Evolutionary conservation across 495 filamentous ascomycete genomes (phyloP).

Genomic region (Penicillium steckii): DNA sequence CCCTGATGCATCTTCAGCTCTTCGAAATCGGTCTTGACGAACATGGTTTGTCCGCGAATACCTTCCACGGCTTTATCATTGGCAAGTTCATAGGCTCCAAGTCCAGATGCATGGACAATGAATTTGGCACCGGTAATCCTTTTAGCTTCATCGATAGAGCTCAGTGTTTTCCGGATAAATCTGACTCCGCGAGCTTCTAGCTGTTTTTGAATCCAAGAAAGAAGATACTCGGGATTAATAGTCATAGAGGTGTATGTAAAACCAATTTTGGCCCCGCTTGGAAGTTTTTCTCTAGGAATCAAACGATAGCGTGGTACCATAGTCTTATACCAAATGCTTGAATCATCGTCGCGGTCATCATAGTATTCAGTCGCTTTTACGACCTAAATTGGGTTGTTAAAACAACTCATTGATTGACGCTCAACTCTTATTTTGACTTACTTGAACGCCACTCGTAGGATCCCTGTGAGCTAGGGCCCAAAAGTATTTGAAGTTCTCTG

Average conservation of each 20-base stretch:
- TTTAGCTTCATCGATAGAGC: conserved; percentile 8
- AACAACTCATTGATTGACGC: too few relatives aligned
- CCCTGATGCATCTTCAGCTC: conserved; percentile 15
- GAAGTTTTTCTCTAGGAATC: conserved; percentile 3
- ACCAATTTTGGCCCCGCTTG: conserved; percentile 4
- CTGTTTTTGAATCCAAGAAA: conserved; percentile 17
- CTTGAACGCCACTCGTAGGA: conserved; percentile 19
- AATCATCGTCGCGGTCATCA: conserved; percentile 18
- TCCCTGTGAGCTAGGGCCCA: conserved; percentile 21
- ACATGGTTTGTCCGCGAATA: conserved; percentile 21
- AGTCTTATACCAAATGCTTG: conserved; percentile 18
- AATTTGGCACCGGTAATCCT: conserved; percentile 1
- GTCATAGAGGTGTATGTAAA: conserved; percentile 17
- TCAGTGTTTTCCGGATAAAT: conserved; percentile 8
- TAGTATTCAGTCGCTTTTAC: conserved; percentile 17
- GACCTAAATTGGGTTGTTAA: too few relatives aligned
- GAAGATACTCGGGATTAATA: conserved; percentile 9
- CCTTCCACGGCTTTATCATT: conserved; percentile 11
- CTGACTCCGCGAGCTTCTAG: conserved; percentile 7
- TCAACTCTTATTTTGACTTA: conserved; percentile 4
- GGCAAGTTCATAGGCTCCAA: conserved; percentile 10
- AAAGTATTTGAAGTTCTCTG: conserved; percentile 16
- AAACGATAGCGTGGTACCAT: conserved; percentile 14
- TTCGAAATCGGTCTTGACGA: conserved; percentile 12
- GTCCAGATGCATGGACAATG: conserved; percentile 15